phyloP scores from a whole-genome alignment of 495 filamentous ascomycete species.

The Aspergillus ellipticus region DNA sequence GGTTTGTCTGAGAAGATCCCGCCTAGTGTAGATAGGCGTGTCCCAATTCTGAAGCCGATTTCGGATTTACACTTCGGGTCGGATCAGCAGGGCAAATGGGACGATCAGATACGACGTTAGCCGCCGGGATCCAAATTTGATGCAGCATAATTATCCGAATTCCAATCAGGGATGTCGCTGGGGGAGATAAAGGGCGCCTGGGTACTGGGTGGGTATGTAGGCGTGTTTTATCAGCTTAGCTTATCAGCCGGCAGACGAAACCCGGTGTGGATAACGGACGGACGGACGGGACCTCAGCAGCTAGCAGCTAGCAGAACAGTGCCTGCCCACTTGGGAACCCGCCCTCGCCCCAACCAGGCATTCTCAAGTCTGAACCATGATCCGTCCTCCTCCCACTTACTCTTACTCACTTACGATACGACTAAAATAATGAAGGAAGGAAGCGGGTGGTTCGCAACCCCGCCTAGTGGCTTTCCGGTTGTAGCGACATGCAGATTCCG shows the following conservation, averaged over 20 bases:
- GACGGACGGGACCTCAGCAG: too few species aligned
- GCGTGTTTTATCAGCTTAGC: not conserved
- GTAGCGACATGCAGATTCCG: conserved; percentile 2
- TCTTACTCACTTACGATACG: not conserved
- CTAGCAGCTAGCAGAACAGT: too few species aligned
- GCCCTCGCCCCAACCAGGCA: not conserved
- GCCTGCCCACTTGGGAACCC: not conserved
- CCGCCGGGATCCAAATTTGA: not conserved
- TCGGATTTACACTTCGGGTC: not conserved
- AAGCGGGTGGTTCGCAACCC: not conserved
- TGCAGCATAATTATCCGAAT: not conserved
- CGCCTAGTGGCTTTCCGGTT: conserved; percentile 2
- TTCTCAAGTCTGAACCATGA: too few species aligned
- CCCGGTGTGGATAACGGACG: not conserved
- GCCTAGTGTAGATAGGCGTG: not conserved
- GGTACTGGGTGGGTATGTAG: not conserved
- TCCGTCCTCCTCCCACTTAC: too few species aligned
- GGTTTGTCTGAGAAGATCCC: conserved; percentile 1
- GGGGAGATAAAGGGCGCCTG: not conserved
- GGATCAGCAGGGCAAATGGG: not conserved
- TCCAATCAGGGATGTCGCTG: not conserved
- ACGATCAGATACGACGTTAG: not conserved
- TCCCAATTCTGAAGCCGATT: not conserved
- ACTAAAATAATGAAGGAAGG: not conserved
- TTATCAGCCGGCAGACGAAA: not conserved